Evolutionary conservation across 768 basidiomycete genomes (phyloP).

Genomic region (Artomyces pyxidatus): DNA sequence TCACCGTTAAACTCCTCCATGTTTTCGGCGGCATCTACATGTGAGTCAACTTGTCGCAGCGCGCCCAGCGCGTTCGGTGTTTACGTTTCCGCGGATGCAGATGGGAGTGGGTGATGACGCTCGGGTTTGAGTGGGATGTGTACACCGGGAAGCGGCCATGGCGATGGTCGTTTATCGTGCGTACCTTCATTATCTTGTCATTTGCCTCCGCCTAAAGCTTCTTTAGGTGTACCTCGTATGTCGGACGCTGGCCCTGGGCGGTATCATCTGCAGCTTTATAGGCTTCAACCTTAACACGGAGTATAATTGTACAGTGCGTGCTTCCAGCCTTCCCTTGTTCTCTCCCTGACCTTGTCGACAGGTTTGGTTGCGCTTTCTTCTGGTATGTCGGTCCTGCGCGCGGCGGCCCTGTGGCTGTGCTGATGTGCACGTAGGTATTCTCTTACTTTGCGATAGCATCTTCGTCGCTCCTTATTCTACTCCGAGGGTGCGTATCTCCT

Average conservation of each 20-base stretch:
- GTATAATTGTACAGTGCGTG: background rate
- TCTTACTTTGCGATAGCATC: slow-evolving; percentile 1
- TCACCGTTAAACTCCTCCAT: slow-evolving; percentile 6
- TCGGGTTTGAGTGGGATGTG: slow-evolving; percentile 5
- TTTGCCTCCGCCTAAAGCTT: background rate
- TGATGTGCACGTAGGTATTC: background rate
- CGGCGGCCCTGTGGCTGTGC: background rate
- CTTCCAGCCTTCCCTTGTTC: background rate
- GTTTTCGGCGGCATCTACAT: slow-evolving; percentile 4
- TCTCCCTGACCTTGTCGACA: background rate
- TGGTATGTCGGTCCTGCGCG: background rate
- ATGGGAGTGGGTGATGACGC: slow-evolving; percentile 1
- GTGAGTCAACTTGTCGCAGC: background rate
- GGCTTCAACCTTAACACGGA: background rate
- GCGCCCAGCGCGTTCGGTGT: background rate
- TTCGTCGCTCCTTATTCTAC: slow-evolving; percentile 2
- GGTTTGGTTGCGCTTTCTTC: background rate
- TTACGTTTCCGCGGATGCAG: background rate
- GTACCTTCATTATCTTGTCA: background rate
- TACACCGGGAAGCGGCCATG: slow-evolving; percentile 1
- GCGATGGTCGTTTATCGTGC: slow-evolving; percentile 4
- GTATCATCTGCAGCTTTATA: background rate
- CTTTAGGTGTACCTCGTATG: background rate
- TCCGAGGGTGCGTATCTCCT: slow-evolving; percentile 1
- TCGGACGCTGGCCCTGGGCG: background rate